These are phyloP conservation scores for Fusarium kyushuense DNA, from an alignment of 2,329 filamentous ascomycete species.

Conservation along the genomic window DNA sequence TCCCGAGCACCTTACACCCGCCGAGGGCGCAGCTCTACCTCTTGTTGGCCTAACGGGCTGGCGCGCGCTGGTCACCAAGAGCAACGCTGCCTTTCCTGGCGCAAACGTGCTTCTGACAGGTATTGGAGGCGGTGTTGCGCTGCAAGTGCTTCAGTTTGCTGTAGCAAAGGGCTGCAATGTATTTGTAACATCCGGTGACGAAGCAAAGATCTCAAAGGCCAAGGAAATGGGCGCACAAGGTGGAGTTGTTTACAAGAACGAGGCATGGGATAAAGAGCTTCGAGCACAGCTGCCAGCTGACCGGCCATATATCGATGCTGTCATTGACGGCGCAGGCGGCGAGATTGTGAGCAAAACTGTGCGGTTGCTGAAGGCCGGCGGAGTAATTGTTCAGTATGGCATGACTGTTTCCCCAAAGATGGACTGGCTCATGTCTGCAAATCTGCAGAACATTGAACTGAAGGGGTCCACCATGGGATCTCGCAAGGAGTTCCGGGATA, in stretches of 20 bases:
- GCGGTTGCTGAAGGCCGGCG: constrained; percentile 81
- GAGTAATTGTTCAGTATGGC: constrained; percentile 87
- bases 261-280: constrained; percentile 85
- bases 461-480: constrained; percentile 92
- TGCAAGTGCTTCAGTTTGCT: constrained; percentile 84
- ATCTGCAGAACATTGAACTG: constrained; percentile 89
- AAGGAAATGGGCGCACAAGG: constrained; percentile 78
- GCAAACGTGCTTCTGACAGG: constrained; percentile 87
- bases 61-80: constrained; percentile 87
- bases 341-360: constrained; percentile 79
- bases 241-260: constrained; percentile 84
- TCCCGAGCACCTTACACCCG: constrained; percentile 76
- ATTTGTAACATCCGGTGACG: constrained; percentile 82
- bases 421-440: constrained; percentile 85
- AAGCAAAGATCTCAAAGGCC: constrained; percentile 81
- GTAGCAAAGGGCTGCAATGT: constrained; percentile 79
- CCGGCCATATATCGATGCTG: constrained; percentile 79
- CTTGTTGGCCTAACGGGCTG: constrained; percentile 89
- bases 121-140: constrained; percentile 91
- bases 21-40: constrained; percentile 85
- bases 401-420: constrained; percentile 91
- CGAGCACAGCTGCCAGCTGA: constrained; percentile 70
- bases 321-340: constrained; percentile 92
- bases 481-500: constrained; percentile 87
- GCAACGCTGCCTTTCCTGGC: constrained; percentile 70